Conservation (phyloP, 2,329 filamentous ascomycete species). For the Penicillium glabrum region DNA sequence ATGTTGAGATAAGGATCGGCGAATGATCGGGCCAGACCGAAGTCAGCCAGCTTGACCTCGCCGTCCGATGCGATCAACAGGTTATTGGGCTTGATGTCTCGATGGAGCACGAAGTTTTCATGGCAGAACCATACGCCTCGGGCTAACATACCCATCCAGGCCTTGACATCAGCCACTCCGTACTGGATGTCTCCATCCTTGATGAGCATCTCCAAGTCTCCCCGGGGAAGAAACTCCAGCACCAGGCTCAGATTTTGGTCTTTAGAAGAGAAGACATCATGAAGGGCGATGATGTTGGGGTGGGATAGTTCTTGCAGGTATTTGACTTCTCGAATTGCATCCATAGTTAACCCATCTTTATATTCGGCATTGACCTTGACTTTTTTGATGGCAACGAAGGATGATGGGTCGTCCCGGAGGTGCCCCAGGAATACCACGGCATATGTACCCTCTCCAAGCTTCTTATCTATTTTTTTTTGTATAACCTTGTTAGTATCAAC, state of each 20-base stretch:
- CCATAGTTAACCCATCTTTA: conserved; percentile 87
- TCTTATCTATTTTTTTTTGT: conserved; percentile 61
- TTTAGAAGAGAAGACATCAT: conserved; percentile 92
- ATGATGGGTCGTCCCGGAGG: conserved; percentile 67
- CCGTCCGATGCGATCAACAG: conserved; percentile 90
- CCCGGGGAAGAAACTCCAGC: conserved; percentile 88
- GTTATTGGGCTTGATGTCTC: conserved; percentile 99
- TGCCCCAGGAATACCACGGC: conserved; percentile 92
- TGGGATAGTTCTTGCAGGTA: conserved; percentile 92
- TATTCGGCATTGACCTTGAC: conserved; percentile 61
- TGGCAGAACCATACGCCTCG: conserved; percentile 96
- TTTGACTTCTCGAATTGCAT: conserved; percentile 93
- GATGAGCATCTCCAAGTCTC: conserved; percentile 92
- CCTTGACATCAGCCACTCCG: conserved; percentile 86
- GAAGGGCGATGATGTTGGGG: conserved; percentile 90
- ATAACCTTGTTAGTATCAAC: neutral
- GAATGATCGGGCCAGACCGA: conserved; percentile 87
- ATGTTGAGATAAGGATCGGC: conserved; percentile 84
- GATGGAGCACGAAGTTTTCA: conserved; percentile 88
- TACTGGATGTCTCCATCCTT: conserved; percentile 82
- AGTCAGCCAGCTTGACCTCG: conserved; percentile 94
- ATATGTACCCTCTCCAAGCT: conserved; percentile 95
- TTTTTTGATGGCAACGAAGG: conserved; percentile 69
- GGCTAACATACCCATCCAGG: conserved; percentile 97
- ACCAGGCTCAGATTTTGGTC: conserved; percentile 96